Evolutionary conservation across 768 basidiomycete genomes (phyloP).

Genomic region (Russula lepida): DNA sequence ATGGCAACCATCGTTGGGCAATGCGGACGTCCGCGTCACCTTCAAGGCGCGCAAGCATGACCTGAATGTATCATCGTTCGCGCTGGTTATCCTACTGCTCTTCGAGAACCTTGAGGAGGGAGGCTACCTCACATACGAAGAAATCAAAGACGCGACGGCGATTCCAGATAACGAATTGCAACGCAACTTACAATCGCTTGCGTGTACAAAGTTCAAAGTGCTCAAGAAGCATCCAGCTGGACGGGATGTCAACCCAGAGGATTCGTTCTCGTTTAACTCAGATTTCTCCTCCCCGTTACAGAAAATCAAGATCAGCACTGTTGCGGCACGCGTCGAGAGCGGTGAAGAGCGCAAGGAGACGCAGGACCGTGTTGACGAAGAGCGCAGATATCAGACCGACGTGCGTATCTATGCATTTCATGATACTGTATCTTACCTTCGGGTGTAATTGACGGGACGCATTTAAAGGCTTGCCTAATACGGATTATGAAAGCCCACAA

Average conservation of each 20-base stretch:
- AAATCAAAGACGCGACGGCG: slow-evolving; percentile 67
- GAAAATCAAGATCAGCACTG: slow-evolving; percentile 87
- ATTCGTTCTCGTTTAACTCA: slow-evolving; percentile 85
- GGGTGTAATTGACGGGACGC: neutral
- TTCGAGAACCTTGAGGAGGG: slow-evolving; percentile 68
- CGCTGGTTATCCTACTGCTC: slow-evolving; percentile 76
- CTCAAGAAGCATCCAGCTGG: slow-evolving; percentile 86
- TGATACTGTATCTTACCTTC: neutral
- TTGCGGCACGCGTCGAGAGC: slow-evolving; percentile 82
- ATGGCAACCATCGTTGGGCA: slow-evolving; percentile 87
- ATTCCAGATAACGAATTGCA: slow-evolving; percentile 74
- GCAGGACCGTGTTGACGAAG: slow-evolving; percentile 82
- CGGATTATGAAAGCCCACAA: slow-evolving; percentile 97
- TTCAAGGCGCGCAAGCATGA: slow-evolving; percentile 83
- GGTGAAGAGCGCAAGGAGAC: slow-evolving; percentile 87
- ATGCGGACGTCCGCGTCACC: slow-evolving; percentile 74
- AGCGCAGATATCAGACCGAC: slow-evolving; percentile 82
- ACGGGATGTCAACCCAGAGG: slow-evolving; percentile 65
- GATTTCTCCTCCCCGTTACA: slow-evolving; percentile 75
- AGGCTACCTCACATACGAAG: slow-evolving; percentile 69
- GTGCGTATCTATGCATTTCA: slow-evolving; percentile 35
- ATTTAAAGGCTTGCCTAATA: slow-evolving; percentile 85
- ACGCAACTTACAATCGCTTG: slow-evolving; percentile 91
- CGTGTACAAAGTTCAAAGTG: slow-evolving; percentile 90
- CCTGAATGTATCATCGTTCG: slow-evolving; percentile 86